Percentiles rank a stretch among this genome's conserved stretches.
Evolutionary conservation across 116 monocot genomes (phyloP).

Genomic region (Trichopus zeylanicus): DNA sequence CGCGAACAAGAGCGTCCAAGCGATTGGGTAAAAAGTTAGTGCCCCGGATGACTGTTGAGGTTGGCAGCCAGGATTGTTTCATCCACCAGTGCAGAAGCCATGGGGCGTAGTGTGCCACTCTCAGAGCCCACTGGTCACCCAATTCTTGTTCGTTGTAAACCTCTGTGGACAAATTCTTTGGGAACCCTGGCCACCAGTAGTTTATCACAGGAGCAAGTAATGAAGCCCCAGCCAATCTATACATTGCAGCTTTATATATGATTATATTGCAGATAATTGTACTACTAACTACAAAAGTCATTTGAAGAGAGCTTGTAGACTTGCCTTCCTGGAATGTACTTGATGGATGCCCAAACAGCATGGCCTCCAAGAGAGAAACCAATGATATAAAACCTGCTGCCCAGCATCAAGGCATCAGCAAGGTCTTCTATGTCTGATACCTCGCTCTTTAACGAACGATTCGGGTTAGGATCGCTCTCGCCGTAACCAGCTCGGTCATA

Average conservation of each 20-base stretch:
- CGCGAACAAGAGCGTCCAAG: constrained; percentile 27
- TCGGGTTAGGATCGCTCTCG: constrained; percentile 67
- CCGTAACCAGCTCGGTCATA: constrained; percentile 68
- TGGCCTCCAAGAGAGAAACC: constrained; percentile 57
- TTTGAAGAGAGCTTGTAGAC: neutral
- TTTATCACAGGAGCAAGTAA: constrained; percentile 61
- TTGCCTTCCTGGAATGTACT: constrained; percentile 64
- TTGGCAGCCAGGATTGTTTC: constrained; percentile 57
- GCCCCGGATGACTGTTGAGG: constrained; percentile 58
- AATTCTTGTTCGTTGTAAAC: constrained; percentile 27
- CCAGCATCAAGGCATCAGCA: constrained; percentile 47
- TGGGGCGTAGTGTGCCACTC: constrained; percentile 62
- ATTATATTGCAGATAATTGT: too few species aligned
- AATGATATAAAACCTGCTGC: constrained; percentile 39
- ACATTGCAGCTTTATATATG: too few species aligned
- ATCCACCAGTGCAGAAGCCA: constrained; percentile 79
- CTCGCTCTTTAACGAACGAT: constrained; percentile 38
- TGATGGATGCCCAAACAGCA: constrained; percentile 59
- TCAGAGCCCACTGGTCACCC: constrained; percentile 66
- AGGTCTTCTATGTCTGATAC: constrained; percentile 55
- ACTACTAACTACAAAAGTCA: neutral
- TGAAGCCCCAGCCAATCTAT: constrained; percentile 55
- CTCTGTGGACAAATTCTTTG: constrained; percentile 27
- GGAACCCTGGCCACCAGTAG: constrained; percentile 63
- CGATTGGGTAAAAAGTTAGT: constrained; percentile 42